These are phyloP conservation scores for Solanum dulcamara DNA, from an alignment of 257 asterid genomes.

Conservation along the genomic window DNA sequence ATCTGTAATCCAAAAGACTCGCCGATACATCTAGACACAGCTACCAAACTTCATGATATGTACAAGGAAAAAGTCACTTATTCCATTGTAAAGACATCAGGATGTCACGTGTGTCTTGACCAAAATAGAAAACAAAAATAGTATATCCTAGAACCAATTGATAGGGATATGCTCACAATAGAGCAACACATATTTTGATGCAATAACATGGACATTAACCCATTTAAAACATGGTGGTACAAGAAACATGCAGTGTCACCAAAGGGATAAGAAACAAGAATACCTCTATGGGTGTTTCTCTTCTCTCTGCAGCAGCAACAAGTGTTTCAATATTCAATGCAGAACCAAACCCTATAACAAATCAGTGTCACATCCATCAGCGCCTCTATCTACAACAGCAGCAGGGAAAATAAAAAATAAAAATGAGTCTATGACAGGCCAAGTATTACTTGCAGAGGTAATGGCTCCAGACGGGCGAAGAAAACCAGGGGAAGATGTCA, in stretches of 20 bases:
- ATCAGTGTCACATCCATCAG: background rate
- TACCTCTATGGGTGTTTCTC: slow-evolving; percentile 93
- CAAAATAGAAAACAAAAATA: background rate
- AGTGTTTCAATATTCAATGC: slow-evolving; percentile 95
- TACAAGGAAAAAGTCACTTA: background rate
- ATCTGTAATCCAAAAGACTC: background rate
- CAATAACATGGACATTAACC: background rate
- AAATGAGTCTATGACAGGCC: background rate
- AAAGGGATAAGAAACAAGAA: slow-evolving; percentile 1
- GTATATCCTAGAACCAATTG: background rate
- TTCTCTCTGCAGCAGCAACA: slow-evolving; percentile 98
- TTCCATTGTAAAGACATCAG: background rate
- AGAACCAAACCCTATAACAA: slow-evolving; percentile 76
- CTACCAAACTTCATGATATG: background rate
- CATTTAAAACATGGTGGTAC: background rate
- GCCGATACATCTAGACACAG: background rate
- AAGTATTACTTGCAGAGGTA: slow-evolving; percentile 56
- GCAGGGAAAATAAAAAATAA: background rate
- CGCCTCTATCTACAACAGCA: background rate
- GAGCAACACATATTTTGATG: background rate
- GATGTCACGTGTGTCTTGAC: background rate
- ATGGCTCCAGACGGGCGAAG: slow-evolving; percentile 47
- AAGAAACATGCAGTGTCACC: background rate
- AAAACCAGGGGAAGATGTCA: slow-evolving; percentile 55
- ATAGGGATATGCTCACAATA: background rate